Percentiles rank a stretch among this genome's conserved stretches.
These are phyloP conservation scores for Sapria himalayana DNA, from an alignment of 345 rosid genomes.

Conservation along the genomic window DNA sequence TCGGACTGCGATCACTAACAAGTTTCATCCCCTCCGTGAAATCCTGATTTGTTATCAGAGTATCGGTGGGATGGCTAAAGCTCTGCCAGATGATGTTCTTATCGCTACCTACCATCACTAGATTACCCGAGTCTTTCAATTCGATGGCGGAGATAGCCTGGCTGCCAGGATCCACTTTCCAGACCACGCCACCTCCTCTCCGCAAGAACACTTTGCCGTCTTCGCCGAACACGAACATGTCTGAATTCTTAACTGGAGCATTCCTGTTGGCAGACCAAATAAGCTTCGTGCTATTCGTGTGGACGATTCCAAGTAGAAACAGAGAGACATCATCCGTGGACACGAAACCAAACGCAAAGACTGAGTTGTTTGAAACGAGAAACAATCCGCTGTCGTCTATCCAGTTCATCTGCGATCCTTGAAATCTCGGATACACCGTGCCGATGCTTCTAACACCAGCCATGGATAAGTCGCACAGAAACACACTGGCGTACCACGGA, in stretches of 20 bases:
- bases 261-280: constrained; percentile 39
- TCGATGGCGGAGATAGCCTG: constrained; percentile 16
- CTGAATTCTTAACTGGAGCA: constrained; percentile 10
- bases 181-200: constrained; percentile 10
- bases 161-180: constrained; percentile 22
- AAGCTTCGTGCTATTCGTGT: constrained; percentile 9
- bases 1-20: constrained; percentile 12
- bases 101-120: constrained; percentile 21
- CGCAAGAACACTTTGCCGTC: constrained; percentile 22
- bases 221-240: constrained; percentile 19
- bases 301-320: constrained; percentile 19
- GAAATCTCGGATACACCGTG: constrained; percentile 22
- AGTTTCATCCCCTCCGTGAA: constrained; percentile 21
- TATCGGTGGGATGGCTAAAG: constrained; percentile 23
- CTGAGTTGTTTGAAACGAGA: constrained; percentile 18
- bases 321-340: constrained; percentile 11
- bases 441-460: constrained; percentile 11
- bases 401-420: constrained; percentile 23
- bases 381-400: constrained; percentile 16
- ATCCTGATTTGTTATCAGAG: constrained; percentile 22
- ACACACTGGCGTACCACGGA: too few relatives aligned
- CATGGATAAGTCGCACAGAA: too few relatives aligned
- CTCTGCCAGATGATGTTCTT: constrained; percentile 28
- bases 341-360: constrained; percentile 22
- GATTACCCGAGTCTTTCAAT: constrained; percentile 32